Conservation (phyloP, 2,329 filamentous ascomycete genomes). For the Fusarium ramigenum region DNA sequence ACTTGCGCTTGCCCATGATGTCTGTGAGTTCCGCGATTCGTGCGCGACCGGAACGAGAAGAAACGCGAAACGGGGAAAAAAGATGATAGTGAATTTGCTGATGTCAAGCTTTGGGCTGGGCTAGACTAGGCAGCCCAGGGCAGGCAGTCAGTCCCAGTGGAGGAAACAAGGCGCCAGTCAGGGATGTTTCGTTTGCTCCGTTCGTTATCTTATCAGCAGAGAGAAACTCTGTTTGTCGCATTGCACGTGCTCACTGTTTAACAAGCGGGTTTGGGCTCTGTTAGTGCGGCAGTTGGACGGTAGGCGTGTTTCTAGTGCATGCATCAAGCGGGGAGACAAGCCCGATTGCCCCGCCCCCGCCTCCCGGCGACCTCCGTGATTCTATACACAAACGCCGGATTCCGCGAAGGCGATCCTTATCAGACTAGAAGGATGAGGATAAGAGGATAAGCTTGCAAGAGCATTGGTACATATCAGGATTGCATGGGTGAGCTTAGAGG, state of each 20-base stretch:
- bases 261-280: not conserved
- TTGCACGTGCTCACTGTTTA: conserved; percentile 38
- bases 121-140: conserved; percentile 3
- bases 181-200: conserved; percentile 9
- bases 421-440: not conserved
- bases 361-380: conserved; percentile 42
- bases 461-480: not conserved
- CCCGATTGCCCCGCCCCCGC: conserved; percentile 35
- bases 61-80: conserved; percentile 17
- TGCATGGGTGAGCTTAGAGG: not conserved
- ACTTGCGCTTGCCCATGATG: conserved; percentile 91
- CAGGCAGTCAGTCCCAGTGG: not conserved
- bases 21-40: conserved; percentile 24
- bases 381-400: conserved; percentile 16
- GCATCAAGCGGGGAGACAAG: conserved; percentile 37
- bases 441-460: not conserved
- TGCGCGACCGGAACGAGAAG: conserved; percentile 26
- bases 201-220: conserved; percentile 41
- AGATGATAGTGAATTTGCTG: conserved; percentile 36
- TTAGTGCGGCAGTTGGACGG: conserved; percentile 15
- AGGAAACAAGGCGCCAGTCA: conserved; percentile 25
- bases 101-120: conserved; percentile 36
- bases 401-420: conserved; percentile 24
- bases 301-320: conserved; percentile 26
- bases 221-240: not conserved